Conservation (phyloP, 2,329 filamentous ascomycete species). For the Hypomyces perniciosus region DNA sequence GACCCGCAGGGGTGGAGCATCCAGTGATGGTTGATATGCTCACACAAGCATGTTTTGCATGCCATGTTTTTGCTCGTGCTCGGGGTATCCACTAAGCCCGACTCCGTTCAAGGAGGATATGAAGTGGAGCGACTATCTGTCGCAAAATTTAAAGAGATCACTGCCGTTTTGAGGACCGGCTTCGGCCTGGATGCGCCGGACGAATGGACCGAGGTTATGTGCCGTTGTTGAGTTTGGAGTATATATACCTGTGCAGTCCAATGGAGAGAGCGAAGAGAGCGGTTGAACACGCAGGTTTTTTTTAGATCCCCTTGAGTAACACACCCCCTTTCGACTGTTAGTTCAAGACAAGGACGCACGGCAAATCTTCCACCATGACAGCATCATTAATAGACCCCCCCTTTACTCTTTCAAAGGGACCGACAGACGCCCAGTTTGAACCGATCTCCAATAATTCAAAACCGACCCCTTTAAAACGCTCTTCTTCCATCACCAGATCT, state of each 20-base stretch:
- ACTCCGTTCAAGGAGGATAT: no score
- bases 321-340: not conserved
- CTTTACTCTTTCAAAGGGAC: not conserved
- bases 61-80: no score
- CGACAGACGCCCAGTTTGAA: not conserved
- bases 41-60: not conserved
- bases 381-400: not conserved
- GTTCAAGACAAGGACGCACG: not conserved
- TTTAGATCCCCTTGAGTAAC: no score
- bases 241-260: not conserved
- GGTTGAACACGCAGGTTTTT: not conserved
- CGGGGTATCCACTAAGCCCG: no score
- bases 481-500: constrained; percentile 1
- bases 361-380: not conserved
- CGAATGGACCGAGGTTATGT: constrained; percentile 11
- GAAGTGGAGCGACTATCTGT: not conserved
- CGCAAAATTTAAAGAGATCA: not conserved
- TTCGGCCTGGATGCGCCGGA: not conserved
- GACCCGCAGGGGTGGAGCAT: not conserved
- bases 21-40: not conserved
- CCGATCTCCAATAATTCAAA: constrained; percentile 1
- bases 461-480: not conserved
- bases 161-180: constrained; percentile 6
- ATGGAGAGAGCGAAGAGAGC: not conserved
- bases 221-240: not conserved